A percentile compares a stretch with the other conserved stretches of the same genome.
These are phyloP conservation scores for Stentor coeruleus DNA, from an alignment of 73 alveolate species.

Conservation along the genomic window DNA sequence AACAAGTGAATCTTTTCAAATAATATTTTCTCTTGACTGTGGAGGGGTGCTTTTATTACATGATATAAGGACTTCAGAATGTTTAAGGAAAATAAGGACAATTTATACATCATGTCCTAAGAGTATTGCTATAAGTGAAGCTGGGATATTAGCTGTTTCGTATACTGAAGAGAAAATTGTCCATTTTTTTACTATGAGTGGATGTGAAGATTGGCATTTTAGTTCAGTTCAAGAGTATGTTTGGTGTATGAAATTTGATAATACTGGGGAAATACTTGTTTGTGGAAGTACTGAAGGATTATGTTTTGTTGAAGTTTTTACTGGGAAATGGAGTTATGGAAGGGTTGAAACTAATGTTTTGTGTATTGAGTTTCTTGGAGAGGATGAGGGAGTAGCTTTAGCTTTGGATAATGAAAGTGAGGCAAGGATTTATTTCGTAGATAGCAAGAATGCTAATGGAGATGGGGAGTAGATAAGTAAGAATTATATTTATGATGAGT, in stretches of 20 bases:
- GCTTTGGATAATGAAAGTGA: no score
- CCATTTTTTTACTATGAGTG: neutral
- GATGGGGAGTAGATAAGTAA: no score
- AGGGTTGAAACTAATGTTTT: no score
- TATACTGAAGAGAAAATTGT: neutral
- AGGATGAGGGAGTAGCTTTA: no score
- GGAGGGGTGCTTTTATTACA: constrained; percentile 4
- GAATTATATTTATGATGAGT: no score
- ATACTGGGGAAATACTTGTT: neutral
- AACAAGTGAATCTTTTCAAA: neutral
- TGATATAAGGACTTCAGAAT: constrained; percentile 7
- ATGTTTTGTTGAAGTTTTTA: no score
- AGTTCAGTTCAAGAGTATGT: neutral
- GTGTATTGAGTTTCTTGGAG: no score
- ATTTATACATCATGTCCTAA: neutral
- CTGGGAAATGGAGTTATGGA: no score
- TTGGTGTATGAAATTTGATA: neutral
- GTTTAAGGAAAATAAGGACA: neutral
- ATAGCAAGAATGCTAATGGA: no score
- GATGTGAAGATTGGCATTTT: neutral
- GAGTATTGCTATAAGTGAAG: neutral
- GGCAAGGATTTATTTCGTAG: no score
- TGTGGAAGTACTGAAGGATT: neutral
- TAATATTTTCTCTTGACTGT: neutral
- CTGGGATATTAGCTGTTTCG: neutral